Conservation (phyloP, 2,329 filamentous ascomycete species). For the Penicillium sp. region DNA sequence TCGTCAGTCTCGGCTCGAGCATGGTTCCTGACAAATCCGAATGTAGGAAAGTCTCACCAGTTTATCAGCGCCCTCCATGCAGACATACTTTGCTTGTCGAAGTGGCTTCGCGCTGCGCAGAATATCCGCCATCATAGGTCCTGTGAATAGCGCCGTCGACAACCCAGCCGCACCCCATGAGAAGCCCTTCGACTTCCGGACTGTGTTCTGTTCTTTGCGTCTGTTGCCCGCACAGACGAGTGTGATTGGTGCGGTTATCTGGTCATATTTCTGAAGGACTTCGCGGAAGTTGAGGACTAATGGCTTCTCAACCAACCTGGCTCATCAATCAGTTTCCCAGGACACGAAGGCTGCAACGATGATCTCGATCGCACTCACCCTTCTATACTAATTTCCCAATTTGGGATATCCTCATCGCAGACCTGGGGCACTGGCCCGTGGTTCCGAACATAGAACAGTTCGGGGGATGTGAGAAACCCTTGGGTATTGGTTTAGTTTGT, state of each 20-base stretch:
- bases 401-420: slow-evolving; percentile 65
- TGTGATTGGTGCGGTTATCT: slow-evolving; percentile 81
- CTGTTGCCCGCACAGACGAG: slow-evolving; percentile 90
- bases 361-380: slow-evolving; percentile 46
- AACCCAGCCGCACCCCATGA: slow-evolving; percentile 88
- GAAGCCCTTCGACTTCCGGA: slow-evolving; percentile 88
- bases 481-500: slow-evolving; percentile 13
- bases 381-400: slow-evolving; percentile 81
- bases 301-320: slow-evolving; percentile 71
- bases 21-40: not conserved
- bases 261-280: slow-evolving; percentile 70
- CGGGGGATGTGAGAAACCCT: slow-evolving; percentile 82
- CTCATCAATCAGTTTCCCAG: slow-evolving; percentile 4
- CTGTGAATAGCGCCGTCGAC: slow-evolving; percentile 85
- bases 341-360: not conserved
- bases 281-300: slow-evolving; percentile 69
- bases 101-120: slow-evolving; percentile 65
- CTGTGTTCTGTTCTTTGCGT: slow-evolving; percentile 87
- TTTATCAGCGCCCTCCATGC: slow-evolving; percentile 87
- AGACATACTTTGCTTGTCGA: slow-evolving; percentile 74
- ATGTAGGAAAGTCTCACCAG: slow-evolving; percentile 47
- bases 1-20: slow-evolving; percentile 5
- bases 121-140: slow-evolving; percentile 70
- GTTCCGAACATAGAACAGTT: slow-evolving; percentile 89
- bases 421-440: slow-evolving; percentile 80